Evolutionary conservation across 768 basidiomycete species (phyloP).

Genomic region (Butyriboletus loyo): DNA sequence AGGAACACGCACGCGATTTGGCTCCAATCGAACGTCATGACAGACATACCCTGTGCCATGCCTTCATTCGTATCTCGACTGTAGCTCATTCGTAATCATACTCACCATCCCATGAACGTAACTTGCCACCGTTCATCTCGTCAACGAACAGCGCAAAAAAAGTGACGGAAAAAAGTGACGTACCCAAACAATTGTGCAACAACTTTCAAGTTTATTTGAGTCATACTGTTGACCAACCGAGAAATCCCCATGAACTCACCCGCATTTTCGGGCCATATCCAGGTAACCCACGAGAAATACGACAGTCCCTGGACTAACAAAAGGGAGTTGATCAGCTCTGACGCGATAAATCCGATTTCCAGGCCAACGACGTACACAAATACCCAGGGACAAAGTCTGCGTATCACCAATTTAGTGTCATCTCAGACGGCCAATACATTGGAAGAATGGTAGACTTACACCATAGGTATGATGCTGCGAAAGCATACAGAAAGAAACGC

Average conservation of each 20-base stretch:
- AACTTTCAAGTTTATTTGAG: conserved; percentile 26
- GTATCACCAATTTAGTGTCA: conserved; percentile 8
- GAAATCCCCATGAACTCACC: conserved; percentile 33
- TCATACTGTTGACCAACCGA: conserved; percentile 16
- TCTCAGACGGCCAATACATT: background rate
- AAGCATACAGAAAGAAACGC: conserved; percentile 70
- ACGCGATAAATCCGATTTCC: background rate
- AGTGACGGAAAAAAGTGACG: background rate
- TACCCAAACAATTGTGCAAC: conserved; percentile 50
- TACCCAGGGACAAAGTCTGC: conserved; percentile 46
- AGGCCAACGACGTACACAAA: conserved; percentile 30
- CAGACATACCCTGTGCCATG: conserved; percentile 51
- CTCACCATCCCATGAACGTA: conserved; percentile 46
- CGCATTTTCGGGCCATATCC: conserved; percentile 48
- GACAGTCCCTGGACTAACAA: conserved; percentile 44
- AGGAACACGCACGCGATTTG: conserved; percentile 46
- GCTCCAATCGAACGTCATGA: conserved; percentile 80
- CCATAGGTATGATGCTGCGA: conserved; percentile 57
- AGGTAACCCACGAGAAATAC: conserved; percentile 59
- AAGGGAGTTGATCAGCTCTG: conserved; percentile 17
- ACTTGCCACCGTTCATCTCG: conserved; percentile 9
- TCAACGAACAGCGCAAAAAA: background rate
- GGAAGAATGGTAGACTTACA: conserved; percentile 37
- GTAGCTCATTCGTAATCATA: background rate
- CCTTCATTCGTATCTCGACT: background rate